Evolutionary conservation across 1,139 yeast genomes (phyloP).

Genomic region (Yamadazyma jaroonii): DNA sequence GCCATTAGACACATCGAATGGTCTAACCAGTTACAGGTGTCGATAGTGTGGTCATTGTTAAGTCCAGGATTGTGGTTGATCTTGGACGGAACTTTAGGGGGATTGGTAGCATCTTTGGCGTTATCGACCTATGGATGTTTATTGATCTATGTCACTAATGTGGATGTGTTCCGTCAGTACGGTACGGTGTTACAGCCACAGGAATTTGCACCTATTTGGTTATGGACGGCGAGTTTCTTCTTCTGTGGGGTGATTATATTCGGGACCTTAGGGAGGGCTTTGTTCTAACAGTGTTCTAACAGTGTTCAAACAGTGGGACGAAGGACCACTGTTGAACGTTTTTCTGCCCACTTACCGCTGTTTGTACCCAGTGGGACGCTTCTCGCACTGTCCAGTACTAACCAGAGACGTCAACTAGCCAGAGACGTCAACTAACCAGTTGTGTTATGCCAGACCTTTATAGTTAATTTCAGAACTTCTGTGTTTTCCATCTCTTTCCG

Average conservation of each 20-base stretch:
- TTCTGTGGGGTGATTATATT: slow-evolving; percentile 68
- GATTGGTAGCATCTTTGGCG: slow-evolving; percentile 50
- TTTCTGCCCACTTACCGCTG: no score
- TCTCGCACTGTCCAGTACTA: no score
- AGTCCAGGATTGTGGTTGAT: slow-evolving; percentile 81
- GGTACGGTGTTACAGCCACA: slow-evolving; percentile 13
- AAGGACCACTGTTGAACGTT: background rate
- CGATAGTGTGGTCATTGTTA: slow-evolving; percentile 69
- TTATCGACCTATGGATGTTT: slow-evolving; percentile 42
- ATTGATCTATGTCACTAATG: slow-evolving; percentile 32
- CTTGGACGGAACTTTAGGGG: slow-evolving; percentile 71
- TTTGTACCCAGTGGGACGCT: no score
- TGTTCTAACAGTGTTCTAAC: slow-evolving; percentile 22
- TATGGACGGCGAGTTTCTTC: slow-evolving; percentile 60
- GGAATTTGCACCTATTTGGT: slow-evolving; percentile 38
- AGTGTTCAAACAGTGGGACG: background rate
- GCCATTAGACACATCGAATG: slow-evolving; percentile 81
- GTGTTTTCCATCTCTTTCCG: no score
- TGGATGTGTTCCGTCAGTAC: slow-evolving; percentile 13
- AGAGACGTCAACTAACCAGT: no score
- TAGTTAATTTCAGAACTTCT: no score
- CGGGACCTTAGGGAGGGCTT: slow-evolving; percentile 68
- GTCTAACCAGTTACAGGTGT: slow-evolving; percentile 73
- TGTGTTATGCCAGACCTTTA: no score
- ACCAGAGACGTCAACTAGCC: no score